These are phyloP conservation scores for Favolaschia claudopus DNA, from an alignment of 768 basidiomycete genomes.

Conservation along the genomic window DNA sequence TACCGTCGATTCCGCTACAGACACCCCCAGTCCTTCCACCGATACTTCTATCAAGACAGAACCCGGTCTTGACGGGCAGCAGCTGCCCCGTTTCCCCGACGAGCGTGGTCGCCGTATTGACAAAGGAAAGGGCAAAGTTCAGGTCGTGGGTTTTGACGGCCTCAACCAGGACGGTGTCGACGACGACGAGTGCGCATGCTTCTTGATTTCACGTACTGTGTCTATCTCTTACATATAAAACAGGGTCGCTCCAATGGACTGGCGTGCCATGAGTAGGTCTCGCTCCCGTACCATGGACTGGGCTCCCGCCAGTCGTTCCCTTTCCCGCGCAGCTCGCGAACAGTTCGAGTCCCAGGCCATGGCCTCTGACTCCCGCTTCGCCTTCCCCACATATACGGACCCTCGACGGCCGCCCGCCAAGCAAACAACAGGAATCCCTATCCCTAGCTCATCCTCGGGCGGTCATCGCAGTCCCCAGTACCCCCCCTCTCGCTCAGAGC, in stretches of 20 bases:
- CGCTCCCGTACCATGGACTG: constrained; percentile 94
- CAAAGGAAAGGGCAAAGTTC: constrained; percentile 82
- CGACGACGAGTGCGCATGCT: constrained; percentile 72
- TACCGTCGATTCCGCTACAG: constrained; percentile 15
- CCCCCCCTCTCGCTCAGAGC: constrained; percentile 49
- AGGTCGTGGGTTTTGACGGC: constrained; percentile 84
- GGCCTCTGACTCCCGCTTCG: constrained; percentile 53
- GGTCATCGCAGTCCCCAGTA: constrained; percentile 58
- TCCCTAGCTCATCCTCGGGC: constrained; percentile 51
- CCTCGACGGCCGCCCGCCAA: constrained; percentile 35
- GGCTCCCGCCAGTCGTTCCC: constrained; percentile 80
- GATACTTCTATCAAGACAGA: constrained; percentile 27
- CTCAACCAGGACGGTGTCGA: constrained; percentile 73
- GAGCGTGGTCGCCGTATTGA: constrained; percentile 78
- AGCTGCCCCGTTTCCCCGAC: constrained; percentile 40
- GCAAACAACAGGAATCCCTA: constrained; percentile 43
- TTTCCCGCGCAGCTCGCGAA: constrained; percentile 82
- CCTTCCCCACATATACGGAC: constrained; percentile 47
- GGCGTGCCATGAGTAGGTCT: constrained; percentile 91
- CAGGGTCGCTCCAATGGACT: constrained; percentile 84
- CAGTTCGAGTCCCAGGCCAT: no score
- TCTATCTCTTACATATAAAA: constrained; percentile 30
- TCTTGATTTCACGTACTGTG: constrained; percentile 12
- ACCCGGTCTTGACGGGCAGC: constrained; percentile 25
- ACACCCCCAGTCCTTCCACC: constrained; percentile 23